Evolutionary conservation across 1,284 basidiomycete genomes (phyloP).

Genomic region (Sporisorium graminicola): DNA sequence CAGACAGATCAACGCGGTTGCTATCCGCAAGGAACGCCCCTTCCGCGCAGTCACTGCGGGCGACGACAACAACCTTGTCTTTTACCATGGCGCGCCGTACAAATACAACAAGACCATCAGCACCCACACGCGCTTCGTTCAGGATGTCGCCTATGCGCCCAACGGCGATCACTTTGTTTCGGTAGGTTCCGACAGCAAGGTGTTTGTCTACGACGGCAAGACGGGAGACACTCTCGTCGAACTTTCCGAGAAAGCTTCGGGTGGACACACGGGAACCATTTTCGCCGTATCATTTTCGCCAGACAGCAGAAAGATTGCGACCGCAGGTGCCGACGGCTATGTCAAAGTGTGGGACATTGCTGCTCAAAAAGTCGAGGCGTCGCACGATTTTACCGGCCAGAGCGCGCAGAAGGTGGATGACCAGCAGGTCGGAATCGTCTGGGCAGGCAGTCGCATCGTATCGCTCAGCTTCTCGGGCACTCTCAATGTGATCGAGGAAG

Average conservation of each 20-base stretch:
- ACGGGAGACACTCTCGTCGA: conserved; percentile 77
- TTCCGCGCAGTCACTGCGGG: conserved; percentile 78
- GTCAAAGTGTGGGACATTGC: conserved; percentile 70
- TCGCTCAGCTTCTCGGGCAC: conserved; percentile 87
- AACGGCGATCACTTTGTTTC: conserved; percentile 78
- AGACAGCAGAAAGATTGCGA: conserved; percentile 80
- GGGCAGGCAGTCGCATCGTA: conserved; percentile 77
- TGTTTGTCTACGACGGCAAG: conserved; percentile 91
- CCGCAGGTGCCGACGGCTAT: conserved; percentile 87
- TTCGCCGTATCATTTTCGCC: conserved; percentile 71
- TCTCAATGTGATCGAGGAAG: conserved; percentile 76
- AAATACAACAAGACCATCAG: conserved; percentile 72
- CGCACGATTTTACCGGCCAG: conserved; percentile 54
- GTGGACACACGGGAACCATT: conserved; percentile 70
- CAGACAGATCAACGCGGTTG: conserved; percentile 91
- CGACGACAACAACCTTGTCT: conserved; percentile 85
- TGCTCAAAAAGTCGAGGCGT: conserved; percentile 29
- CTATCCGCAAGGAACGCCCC: conserved; percentile 89
- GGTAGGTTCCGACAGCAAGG: conserved; percentile 89
- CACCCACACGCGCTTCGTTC: conserved; percentile 92
- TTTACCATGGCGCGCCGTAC: conserved; percentile 77
- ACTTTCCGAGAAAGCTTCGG: conserved; percentile 43
- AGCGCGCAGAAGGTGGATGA: conserved; percentile 56
- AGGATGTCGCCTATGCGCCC: conserved; percentile 86
- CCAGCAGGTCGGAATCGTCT: conserved; percentile 91